Evolutionary conservation across 2,329 filamentous ascomycete species (phyloP), one percentile per base, ranked within the genome.

Genomic region (Aureobasidium sp.): DNA sequence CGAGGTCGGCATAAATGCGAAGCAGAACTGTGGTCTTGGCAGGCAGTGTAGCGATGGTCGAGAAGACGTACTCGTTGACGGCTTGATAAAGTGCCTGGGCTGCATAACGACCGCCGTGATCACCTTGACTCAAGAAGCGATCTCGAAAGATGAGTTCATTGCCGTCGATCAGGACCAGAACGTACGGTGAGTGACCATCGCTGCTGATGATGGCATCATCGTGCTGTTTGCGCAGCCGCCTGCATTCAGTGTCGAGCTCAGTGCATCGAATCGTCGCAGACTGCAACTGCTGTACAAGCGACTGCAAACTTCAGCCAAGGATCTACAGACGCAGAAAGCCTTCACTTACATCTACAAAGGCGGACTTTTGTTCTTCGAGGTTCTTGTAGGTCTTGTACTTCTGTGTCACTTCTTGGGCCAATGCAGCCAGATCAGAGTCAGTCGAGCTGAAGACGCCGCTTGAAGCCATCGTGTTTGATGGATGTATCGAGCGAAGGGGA

Each of bases 81-180:
- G 72, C 70, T 34, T 78, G 70, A 54, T 74, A 75, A 6, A 84
- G 66, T 39, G 74, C 65, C 2, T 73, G 70, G 1, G 79, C 80
- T 14, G 79, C 80, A 41, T 68, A 71, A 55, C 74, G 72, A 7
- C 81, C 81, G 12, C 81, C 81, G 2, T 79, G 72, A 37, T 72
- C 70, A 6, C 64, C 64, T 12, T 60, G 60, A 19, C 55, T 55
- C 11, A 68, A 55, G n/a, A 65, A 58, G 21, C 53, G 48, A 25
- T 58, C 57, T 40, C 59, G 60, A 56, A 67, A 67, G 40, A 76
- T 63, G 59, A 83, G 81, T 45, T 77, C 78, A 62, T 84, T 79
- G 17, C 80, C 81, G 56, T 85, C 81, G 17, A 85, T 69, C 2
- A 85, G 67, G 14, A 84, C 75, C 3, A 84, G 68, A 3, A 79